Base-by-base conservation (phyloP, 2,329 filamentous ascomycete genomes). In the Balansia obtecta region DNA sequence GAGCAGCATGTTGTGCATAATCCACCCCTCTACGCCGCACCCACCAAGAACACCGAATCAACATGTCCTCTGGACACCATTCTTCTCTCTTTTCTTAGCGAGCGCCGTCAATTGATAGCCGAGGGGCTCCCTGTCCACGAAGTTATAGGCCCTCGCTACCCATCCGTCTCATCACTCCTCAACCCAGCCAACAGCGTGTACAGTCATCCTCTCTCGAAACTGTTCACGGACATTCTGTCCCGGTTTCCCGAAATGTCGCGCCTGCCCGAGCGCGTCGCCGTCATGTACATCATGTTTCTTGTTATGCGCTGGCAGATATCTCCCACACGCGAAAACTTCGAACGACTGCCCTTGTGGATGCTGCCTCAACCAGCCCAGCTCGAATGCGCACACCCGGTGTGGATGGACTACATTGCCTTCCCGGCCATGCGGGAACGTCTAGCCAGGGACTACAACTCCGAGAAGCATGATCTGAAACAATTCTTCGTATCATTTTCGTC, bases 231-330 rank as follows among this genome's bases (percentile, higher is more conserved):
- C 64, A 88, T 95, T 52, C 72, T 95, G 11, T 75, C 79, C 55
- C 88, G 85, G n/a, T 94, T 95, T 58, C 87, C 88, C 0, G 83
- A 86, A 58, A 80, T 95, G 32, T 79, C 76, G 4, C 76, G 74
- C n/a, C 74, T 94, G 0, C 88, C 89, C 0, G 88, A 95, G 66
- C 84, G 86, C 59, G 80, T 94, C 0, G 88, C 85, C 9, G 80
- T 88, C 7, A 74, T 95, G 8, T 94, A 90, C 63, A 71, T 85
- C 61, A 94, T 95, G 86, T 95, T 94, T 66, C 75, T 90, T 33
- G 63, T 89, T 55, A 88, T 93, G 83, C 79, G 84, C 41, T 95
- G 89, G 87, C 82, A 88, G 63, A 85, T 95, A 51, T 79, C 79
- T 30, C 88, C 88, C 0, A 87, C 86, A 0, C 75, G 76, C 53